phyloP scores from a whole-genome alignment of 2,329 filamentous ascomycete genomes.

The Microdochium paspali region DNA sequence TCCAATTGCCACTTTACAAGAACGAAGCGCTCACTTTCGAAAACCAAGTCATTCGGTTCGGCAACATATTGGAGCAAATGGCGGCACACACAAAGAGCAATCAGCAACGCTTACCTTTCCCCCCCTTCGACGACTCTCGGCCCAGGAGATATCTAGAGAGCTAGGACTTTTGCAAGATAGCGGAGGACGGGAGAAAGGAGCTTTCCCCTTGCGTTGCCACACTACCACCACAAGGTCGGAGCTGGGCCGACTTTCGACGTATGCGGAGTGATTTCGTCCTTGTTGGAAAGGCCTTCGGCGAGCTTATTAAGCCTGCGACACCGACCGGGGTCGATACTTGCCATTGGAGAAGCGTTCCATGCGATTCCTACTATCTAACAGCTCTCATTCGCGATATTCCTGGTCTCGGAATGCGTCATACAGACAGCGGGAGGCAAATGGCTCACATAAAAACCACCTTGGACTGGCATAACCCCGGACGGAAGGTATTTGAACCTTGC shows the following conservation, averaged over 20 bases:
- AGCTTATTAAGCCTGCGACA: slow-evolving; percentile 6
- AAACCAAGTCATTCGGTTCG: slow-evolving; percentile 15
- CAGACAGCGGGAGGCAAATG: slow-evolving; percentile 1
- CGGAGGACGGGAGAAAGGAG: slow-evolving; percentile 9
- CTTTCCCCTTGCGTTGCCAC: slow-evolving; percentile 13
- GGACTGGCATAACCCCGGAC: slow-evolving; percentile 5
- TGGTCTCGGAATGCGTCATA: slow-evolving; percentile 3
- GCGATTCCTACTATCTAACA: slow-evolving; percentile 3
- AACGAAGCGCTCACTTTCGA: slow-evolving; percentile 10
- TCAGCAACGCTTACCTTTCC: slow-evolving; percentile 1
- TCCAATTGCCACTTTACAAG: slow-evolving; percentile 5
- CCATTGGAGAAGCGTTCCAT: slow-evolving; percentile 2
- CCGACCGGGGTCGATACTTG: neutral
- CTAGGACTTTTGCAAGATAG: slow-evolving; percentile 13
- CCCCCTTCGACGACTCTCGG: too few relatives aligned
- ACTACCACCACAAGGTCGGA: slow-evolving; percentile 9
- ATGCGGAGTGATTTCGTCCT: slow-evolving; percentile 13
- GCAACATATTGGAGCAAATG: slow-evolving; percentile 16
- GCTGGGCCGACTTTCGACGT: slow-evolving; percentile 21
- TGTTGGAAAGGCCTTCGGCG: slow-evolving; percentile 12
- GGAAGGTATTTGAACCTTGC: slow-evolving; percentile 6
- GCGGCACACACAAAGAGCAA: slow-evolving; percentile 11
- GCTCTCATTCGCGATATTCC: slow-evolving; percentile 4
- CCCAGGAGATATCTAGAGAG: slow-evolving; percentile 15
- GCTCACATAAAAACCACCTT: slow-evolving; percentile 4